phyloP scores from a whole-genome alignment of 1,284 basidiomycete species.

The Fomes fomentarius region DNA sequence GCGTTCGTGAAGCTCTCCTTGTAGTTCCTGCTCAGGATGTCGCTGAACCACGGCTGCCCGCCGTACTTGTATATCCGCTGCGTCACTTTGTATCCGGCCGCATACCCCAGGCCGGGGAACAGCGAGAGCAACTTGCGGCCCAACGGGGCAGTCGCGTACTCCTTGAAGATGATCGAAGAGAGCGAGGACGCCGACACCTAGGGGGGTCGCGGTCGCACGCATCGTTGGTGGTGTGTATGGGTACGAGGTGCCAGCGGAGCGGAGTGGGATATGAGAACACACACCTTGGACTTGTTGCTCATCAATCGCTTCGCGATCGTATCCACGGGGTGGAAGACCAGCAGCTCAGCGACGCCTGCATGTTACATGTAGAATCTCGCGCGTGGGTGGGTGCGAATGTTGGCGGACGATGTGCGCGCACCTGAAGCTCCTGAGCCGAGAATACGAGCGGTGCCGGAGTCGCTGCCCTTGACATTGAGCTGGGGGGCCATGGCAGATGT shows the following conservation, averaged over 20 bases:
- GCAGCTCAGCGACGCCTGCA: slow-evolving; percentile 89
- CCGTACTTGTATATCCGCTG: slow-evolving; percentile 98
- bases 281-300: slow-evolving; percentile 92
- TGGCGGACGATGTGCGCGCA: slow-evolving; percentile 37
- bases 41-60: slow-evolving; percentile 97
- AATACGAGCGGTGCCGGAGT: slow-evolving; percentile 90
- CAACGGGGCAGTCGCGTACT: slow-evolving; percentile 75
- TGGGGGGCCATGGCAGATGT: slow-evolving; percentile 60
- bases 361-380: no score
- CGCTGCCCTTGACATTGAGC: slow-evolving; percentile 67
- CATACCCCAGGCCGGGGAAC: slow-evolving; percentile 98
- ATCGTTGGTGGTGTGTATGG: not conserved
- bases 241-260: not conserved
- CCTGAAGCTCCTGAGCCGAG: slow-evolving; percentile 93
- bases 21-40: slow-evolving; percentile 82
- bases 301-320: slow-evolving; percentile 97
- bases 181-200: slow-evolving; percentile 69
- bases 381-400: not conserved
- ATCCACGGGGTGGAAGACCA: slow-evolving; percentile 92
- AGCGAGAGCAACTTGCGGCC: slow-evolving; percentile 84
- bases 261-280: slow-evolving; percentile 3
- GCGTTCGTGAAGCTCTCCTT: slow-evolving; percentile 77
- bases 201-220: not conserved
- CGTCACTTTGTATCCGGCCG: slow-evolving; percentile 95
- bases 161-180: slow-evolving; percentile 85